Evolutionary conservation across 371 early-diverging fungal species (phyloP).

Genomic region (Haplosporangium sp.): DNA sequence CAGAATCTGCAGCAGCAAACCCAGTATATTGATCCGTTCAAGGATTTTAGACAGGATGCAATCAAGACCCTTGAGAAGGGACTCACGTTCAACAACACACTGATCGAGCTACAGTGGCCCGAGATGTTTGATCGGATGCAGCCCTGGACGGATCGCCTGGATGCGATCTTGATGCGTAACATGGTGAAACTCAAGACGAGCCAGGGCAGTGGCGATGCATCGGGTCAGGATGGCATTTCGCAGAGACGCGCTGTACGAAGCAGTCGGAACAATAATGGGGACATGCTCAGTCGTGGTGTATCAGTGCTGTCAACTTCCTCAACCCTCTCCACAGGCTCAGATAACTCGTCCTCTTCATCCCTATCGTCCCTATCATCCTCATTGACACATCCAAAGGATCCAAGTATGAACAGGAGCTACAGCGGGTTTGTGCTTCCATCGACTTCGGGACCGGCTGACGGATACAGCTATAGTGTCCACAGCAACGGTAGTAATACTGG

Average conservation of each 20-base stretch:
- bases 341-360: constrained; percentile 23
- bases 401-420: not conserved
- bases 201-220: not conserved
- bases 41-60: constrained; percentile 32
- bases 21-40: constrained; percentile 33
- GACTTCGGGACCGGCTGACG: constrained; percentile 2
- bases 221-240: not conserved
- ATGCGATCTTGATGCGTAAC: constrained; percentile 19
- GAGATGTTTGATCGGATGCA: constrained; percentile 40
- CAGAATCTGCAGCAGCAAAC: constrained; percentile 12
- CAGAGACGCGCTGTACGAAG: not conserved
- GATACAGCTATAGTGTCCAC: constrained; percentile 21
- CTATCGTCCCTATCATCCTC: constrained; percentile 12
- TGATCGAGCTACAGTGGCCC: constrained; percentile 43
- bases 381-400: not conserved
- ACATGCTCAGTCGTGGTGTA: constrained; percentile 19
- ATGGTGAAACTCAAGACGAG: constrained; percentile 12
- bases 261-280: not conserved
- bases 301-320: constrained; percentile 35
- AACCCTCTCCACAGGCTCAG: constrained; percentile 12
- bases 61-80: constrained; percentile 29
- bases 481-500: constrained; percentile 4
- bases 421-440: constrained; percentile 1
- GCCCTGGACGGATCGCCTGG: constrained; percentile 27
- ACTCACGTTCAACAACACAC: constrained; percentile 19